Conservation (phyloP, 2,329 filamentous ascomycete species). For the Claviceps monticola region DNA sequence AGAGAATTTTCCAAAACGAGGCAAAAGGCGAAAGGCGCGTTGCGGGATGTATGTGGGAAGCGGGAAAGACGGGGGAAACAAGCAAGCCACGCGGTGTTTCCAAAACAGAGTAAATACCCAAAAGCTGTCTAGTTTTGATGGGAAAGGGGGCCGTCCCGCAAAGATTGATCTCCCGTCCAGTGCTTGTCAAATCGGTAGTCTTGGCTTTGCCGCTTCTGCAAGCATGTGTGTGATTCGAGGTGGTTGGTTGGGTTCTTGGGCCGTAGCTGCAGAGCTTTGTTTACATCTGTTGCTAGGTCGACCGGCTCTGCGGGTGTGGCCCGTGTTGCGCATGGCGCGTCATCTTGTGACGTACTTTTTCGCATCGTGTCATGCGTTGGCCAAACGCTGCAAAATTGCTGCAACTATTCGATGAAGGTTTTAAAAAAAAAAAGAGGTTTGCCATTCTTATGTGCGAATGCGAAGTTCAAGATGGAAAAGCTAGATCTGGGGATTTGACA, state of each 20-base stretch:
- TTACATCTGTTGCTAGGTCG: constrained; percentile 22
- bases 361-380: not conserved
- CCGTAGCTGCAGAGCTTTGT: constrained; percentile 14
- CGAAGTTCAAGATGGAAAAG: not conserved
- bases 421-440: too few relatives aligned
- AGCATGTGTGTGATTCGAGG: constrained; percentile 13
- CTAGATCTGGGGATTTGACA: not conserved
- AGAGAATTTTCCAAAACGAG: not conserved
- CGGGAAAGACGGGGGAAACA: not conserved
- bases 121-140: not conserved
- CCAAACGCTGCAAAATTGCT: not conserved
- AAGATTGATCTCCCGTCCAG: not conserved
- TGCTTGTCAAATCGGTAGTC: not conserved
- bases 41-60: not conserved
- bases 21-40: not conserved
- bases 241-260: constrained; percentile 16
- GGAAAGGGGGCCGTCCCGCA: not conserved
- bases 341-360: not conserved
- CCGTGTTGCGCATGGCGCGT: not conserved
- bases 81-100: not conserved
- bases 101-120: not conserved
- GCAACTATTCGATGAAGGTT: not conserved
- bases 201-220: constrained; percentile 1
- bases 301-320: constrained; percentile 6
- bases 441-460: not conserved